Evolutionary conservation across 441 rosid genomes (phyloP).

Genomic region (Bocquillonia castaneifolia): DNA sequence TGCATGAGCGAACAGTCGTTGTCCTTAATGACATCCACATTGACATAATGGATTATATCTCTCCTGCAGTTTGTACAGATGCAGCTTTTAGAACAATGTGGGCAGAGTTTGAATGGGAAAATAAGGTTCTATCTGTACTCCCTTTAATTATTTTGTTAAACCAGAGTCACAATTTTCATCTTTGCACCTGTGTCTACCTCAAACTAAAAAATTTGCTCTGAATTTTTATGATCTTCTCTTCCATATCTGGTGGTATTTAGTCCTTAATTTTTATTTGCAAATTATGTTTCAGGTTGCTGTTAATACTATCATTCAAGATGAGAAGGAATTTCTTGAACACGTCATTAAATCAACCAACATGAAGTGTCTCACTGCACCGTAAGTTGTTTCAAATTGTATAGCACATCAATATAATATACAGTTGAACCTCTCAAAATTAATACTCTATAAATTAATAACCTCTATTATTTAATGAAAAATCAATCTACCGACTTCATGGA

Average conservation of each 20-base stretch:
- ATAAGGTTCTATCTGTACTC: conserved; percentile 49
- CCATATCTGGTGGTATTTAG: background rate
- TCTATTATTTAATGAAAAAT: no score
- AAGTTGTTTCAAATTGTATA: conserved; percentile 29
- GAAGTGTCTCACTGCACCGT: conserved; percentile 90
- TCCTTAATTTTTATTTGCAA: conserved; percentile 7
- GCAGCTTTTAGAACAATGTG: conserved; percentile 88
- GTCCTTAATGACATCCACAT: conserved; percentile 90
- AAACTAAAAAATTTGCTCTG: background rate
- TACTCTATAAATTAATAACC: no score
- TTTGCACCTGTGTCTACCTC: background rate
- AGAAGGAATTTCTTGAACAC: conserved; percentile 76
- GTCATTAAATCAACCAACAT: conserved; percentile 79
- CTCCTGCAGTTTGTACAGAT: conserved; percentile 80
- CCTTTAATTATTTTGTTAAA: background rate
- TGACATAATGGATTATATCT: conserved; percentile 94
- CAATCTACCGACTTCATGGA: no score
- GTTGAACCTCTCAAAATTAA: no score
- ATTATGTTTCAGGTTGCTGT: conserved; percentile 68
- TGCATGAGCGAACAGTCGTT: conserved; percentile 73
- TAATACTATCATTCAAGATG: conserved; percentile 67
- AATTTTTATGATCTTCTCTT: background rate
- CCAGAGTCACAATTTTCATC: background rate
- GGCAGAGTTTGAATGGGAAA: conserved; percentile 99
- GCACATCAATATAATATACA: background rate